These are phyloP conservation scores for Eucalyptus melliodora DNA, from an alignment of 345 rosid species.

Conservation along the genomic window DNA sequence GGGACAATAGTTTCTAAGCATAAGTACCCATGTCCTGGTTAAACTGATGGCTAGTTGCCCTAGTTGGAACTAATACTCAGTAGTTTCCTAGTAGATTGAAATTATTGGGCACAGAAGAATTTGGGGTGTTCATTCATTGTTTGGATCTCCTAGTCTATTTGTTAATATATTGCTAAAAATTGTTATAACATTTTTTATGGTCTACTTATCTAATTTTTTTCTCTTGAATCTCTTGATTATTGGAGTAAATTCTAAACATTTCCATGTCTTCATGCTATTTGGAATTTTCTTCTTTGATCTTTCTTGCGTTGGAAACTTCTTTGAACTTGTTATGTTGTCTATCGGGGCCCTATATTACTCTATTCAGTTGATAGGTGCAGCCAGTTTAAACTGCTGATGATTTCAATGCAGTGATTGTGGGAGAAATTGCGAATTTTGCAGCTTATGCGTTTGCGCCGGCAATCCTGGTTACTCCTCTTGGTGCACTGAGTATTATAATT, in stretches of 20 bases:
- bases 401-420: slow-evolving; percentile 68
- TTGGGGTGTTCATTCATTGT: background rate
- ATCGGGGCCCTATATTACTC: background rate
- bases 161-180: background rate
- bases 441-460: slow-evolving; percentile 99
- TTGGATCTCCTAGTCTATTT: background rate
- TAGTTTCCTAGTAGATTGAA: background rate
- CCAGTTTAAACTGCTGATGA: slow-evolving; percentile 3
- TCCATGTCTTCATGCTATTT: background rate
- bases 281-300: background rate
- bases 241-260: background rate
- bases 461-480: slow-evolving; percentile 92
- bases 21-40: background rate
- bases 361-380: background rate
- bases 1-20: background rate
- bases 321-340: background rate
- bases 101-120: background rate
- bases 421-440: slow-evolving; percentile 95
- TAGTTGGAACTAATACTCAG: background rate
- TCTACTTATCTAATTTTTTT: background rate
- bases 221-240: background rate
- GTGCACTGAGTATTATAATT: slow-evolving; percentile 91
- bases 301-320: background rate
- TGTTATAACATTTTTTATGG: background rate
- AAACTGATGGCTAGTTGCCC: background rate